Conservation (phyloP, 1,284 basidiomycete species). For the Rhizopogon parksii region DNA sequence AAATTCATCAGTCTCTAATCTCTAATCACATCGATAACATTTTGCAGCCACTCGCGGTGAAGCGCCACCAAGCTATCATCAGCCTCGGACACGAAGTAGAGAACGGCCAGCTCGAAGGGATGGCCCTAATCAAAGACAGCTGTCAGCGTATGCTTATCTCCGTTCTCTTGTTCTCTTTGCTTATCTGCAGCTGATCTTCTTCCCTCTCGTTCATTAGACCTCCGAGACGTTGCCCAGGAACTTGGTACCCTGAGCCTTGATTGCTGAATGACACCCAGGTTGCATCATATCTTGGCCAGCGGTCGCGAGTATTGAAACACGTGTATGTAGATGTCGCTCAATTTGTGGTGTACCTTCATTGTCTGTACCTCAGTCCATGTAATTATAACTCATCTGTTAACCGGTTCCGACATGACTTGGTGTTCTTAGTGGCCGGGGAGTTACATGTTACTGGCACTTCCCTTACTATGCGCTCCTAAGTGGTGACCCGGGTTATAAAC, state of each 20-base stretch:
- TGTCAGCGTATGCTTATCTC: constrained; percentile 18
- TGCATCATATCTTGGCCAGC: background rate
- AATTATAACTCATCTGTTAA: background rate
- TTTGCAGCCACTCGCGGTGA: constrained; percentile 21
- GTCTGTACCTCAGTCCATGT: no score
- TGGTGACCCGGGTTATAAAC: no score
- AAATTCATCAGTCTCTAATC: background rate
- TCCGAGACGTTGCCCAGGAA: background rate
- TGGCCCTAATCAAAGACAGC: constrained; percentile 16
- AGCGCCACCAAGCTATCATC: constrained; percentile 21
- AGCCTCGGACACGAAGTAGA: constrained; percentile 19
- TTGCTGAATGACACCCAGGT: background rate
- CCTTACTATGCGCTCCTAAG: background rate
- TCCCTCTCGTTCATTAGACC: background rate
- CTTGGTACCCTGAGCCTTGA: background rate
- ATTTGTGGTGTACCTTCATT: background rate
- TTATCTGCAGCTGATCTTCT: background rate
- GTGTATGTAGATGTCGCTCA: background rate
- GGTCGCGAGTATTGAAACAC: background rate
- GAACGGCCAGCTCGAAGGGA: constrained; percentile 19
- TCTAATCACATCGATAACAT: background rate
- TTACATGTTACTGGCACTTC: background rate
- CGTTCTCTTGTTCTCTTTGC: background rate
- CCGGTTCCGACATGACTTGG: background rate
- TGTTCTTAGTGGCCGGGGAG: background rate